Percentiles rank a stretch among this genome's conserved stretches.
Conservation (phyloP, 108 stramenopile genomes). For the Cyclotella cryptica region DNA sequence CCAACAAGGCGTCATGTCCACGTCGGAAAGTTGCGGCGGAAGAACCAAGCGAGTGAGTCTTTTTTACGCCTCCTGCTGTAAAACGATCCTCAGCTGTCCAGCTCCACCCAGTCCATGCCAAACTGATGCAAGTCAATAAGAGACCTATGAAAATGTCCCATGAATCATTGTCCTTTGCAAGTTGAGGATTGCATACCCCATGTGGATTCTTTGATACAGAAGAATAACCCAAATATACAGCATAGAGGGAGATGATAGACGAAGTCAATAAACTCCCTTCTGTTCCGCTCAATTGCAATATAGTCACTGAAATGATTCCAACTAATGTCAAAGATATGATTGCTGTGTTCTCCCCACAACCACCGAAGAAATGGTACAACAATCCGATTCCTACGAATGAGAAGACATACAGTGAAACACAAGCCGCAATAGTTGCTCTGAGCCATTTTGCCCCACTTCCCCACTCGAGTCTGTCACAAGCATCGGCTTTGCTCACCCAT, state of each 20-base stretch:
- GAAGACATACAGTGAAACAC: constrained; percentile 62
- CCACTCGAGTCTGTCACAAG: constrained; percentile 71
- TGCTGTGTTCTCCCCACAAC: constrained; percentile 77
- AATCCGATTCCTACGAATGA: constrained; percentile 74
- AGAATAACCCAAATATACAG: constrained; percentile 82
- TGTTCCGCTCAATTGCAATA: constrained; percentile 66
- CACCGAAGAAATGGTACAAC: constrained; percentile 81
- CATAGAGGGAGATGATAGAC: constrained; percentile 84
- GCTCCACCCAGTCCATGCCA: constrained; percentile 89
- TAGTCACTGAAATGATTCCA: constrained; percentile 74
- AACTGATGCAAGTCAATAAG: constrained; percentile 73
- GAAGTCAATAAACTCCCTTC: constrained; percentile 92
- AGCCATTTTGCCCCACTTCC: constrained; percentile 77
- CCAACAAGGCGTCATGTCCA: constrained; percentile 51
- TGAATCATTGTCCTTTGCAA: constrained; percentile 70
- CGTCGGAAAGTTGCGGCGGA: constrained; percentile 33
- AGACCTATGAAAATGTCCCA: constrained; percentile 83
- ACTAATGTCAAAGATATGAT: constrained; percentile 87
- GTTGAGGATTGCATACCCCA: constrained; percentile 81
- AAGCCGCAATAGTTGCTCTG: constrained; percentile 68
- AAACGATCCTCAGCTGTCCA: constrained; percentile 61
- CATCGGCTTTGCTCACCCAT: constrained; percentile 82
- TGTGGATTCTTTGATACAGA: constrained; percentile 89
- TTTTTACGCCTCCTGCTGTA: constrained; percentile 44
- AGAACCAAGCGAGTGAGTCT: constrained; percentile 48